Evolutionary conservation across 495 filamentous ascomycete genomes (phyloP), one percentile per base, ranked within the genome.

Genomic region (Xylaria longipes): DNA sequence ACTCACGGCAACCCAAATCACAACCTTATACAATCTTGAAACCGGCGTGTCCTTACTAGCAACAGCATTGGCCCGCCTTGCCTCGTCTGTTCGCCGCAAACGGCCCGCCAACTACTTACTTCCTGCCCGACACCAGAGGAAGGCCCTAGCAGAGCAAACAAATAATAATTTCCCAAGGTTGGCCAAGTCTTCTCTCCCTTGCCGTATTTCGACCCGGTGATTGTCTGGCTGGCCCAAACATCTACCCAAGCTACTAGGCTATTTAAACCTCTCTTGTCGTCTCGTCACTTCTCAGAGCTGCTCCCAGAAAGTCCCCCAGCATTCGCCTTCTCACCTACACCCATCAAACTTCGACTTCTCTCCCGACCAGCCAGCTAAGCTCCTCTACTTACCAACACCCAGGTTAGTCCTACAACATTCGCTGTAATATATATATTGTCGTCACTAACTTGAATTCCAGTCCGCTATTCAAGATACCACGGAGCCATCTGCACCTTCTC

Each of bases 61-160:
- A 29, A 33, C 33, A 68, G 39, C 45, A 35, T 52, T 39, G 48
- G 37, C 17, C 63, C 46, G 29, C 50, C 27, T 29, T 25, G 50
- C 35, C 33, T 48, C 35, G 5, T 57, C 54, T 46, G 39, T 45
- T 43, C 52, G 50, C 66, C 37, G 37, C 69, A 73, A 77, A 76
- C 73, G 73, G 46, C 33, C 70, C 31, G 12, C 6, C 35, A 25
- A 50, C 71, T 50, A 71, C 69, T 62, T 62, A 70, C 64, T 43
- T 65, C 43, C 29, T 71, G 68, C 61, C 68, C 71, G 69, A 71
- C 71, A 72, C 67, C 73, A 70, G 73, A 22, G 27, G 45, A 37
- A 41, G 29, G 0, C n/a, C 33, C 27, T 27, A 39, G 41, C 20
- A 29, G 48, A 45, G 45, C 77, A 79, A 79, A 79, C 77, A 77